Base-by-base conservation (phyloP, 2,329 filamentous ascomycete species). In the Pseudocercospora pini-densiflorae region DNA sequence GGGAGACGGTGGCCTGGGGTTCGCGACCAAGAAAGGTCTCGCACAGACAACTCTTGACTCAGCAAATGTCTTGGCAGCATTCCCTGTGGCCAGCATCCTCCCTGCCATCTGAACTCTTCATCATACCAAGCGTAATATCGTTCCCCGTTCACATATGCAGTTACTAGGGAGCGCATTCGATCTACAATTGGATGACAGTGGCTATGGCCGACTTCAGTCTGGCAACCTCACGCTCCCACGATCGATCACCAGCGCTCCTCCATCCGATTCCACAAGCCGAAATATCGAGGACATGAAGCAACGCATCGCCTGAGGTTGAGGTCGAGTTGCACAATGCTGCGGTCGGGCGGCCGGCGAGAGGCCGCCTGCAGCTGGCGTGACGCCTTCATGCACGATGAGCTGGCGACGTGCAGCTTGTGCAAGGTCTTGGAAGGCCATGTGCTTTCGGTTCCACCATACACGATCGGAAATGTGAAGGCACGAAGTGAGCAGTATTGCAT, bases 331-430 rank as follows among this genome's bases (percentile, higher is more conserved):
- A 24, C 47, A 51, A 24, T 43, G 12, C 5, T 51, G 45, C 45
- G 19, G n/a, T 23, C 45, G 45, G 45, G 45, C 45, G 19, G 45
- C 19, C 47, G 47, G 47, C 47, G 23, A 24, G 47, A 51, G 47
- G 47, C 47, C 19, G 47, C 21, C 47, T 51, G 47, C 47, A 51
- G 47, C 19, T 10, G 9, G 21, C 23, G 47, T 14, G 47, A 19
- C 47, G 47, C 47, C 47, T 51, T 51, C 47, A 51, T 51, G 47
- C 47, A 51, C 23, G 21, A 49, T 49, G 45, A 49, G 45, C 45
- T 49, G 45, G 45, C 45, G n/a, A 23, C 19, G 19, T 51, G 47
- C 47, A 51, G 51, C 51, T 27, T 55, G 24, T 31, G 24, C 51
- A 55, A 19, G 51, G 51, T 16, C 23, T 24, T 19, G 27, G 27